A percentile compares a stretch with the other conserved stretches of the same genome.
Evolutionary conservation across 2,329 filamentous ascomycete species (phyloP).

Genomic region (Neofusicoccum umdonicola): DNA sequence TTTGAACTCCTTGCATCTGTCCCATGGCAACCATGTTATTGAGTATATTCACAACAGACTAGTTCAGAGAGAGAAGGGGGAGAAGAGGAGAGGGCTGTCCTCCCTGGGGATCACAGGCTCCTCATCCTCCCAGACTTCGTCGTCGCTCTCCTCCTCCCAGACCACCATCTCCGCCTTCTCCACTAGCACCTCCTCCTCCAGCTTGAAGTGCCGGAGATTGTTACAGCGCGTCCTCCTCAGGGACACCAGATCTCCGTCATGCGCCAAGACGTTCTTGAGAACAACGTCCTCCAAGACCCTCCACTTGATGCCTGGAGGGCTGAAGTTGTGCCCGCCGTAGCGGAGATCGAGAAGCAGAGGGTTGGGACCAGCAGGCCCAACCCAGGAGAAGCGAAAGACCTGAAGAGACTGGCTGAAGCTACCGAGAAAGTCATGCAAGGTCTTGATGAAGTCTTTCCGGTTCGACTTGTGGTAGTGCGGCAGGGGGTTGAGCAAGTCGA

Average conservation of each 20-base stretch:
- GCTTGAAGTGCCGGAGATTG: not conserved
- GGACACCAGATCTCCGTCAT: not conserved
- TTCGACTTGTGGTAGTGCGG: not conserved
- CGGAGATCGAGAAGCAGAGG: conserved; percentile 5
- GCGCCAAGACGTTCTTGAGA: not conserved
- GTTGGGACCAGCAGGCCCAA: conserved; percentile 2
- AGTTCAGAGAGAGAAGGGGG: not conserved
- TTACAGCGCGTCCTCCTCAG: not conserved
- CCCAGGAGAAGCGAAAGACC: conserved; percentile 8
- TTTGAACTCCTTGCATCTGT: too few species aligned
- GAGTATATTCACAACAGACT: not conserved
- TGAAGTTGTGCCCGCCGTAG: conserved; percentile 4
- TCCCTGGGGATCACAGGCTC: not conserved
- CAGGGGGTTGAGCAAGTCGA: conserved; percentile 12
- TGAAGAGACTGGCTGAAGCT: not conserved
- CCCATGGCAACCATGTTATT: not conserved
- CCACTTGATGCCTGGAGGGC: not conserved
- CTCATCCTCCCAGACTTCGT: not conserved
- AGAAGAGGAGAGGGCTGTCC: not conserved
- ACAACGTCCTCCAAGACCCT: not conserved
- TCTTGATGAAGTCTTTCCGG: conserved; percentile 6
- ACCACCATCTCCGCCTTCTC: not conserved
- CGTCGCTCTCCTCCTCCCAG: not conserved
- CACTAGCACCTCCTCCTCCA: not conserved
- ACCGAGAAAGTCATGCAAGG: conserved; percentile 10